These are phyloP conservation scores for Grosmannia clavigera DNA, from an alignment of 2,329 filamentous ascomycete genomes.

Conservation along the genomic window DNA sequence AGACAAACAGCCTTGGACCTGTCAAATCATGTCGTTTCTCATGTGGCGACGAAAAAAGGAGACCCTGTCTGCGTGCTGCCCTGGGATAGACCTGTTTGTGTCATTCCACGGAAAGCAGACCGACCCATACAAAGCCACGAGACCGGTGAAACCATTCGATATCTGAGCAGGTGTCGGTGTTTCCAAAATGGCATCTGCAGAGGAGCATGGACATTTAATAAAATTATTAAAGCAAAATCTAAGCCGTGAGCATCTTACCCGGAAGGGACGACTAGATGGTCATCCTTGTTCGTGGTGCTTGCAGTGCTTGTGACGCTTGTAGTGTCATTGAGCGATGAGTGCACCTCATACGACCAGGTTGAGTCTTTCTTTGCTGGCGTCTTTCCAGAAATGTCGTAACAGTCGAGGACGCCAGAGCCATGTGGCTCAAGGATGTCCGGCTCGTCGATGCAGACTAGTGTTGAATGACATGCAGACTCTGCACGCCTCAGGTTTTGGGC, in stretches of 20 bases:
- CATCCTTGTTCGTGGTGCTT: neutral
- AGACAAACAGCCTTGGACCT: neutral
- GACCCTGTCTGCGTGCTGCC: neutral
- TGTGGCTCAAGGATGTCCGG: neutral
- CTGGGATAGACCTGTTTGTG: neutral
- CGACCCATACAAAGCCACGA: conserved; percentile 4
- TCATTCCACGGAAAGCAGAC: neutral
- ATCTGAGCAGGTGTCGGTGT: conserved; percentile 10
- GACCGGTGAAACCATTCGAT: conserved; percentile 5
- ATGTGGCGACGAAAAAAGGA: neutral
- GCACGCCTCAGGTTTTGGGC: neutral
- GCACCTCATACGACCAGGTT: neutral
- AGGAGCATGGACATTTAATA: neutral
- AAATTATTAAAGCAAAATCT: neutral
- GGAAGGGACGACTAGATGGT: neutral
- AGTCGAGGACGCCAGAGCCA: neutral
- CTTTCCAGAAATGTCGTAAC: neutral
- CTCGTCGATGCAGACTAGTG: neutral
- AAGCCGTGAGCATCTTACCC: neutral
- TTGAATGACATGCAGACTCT: neutral
- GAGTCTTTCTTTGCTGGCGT: neutral
- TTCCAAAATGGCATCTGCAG: conserved; percentile 7
- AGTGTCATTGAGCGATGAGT: neutral
- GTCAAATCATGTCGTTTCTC: neutral
- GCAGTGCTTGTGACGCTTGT: neutral